These are phyloP conservation scores for Amorphotheca resinae DNA, from an alignment of 495 filamentous ascomycete species.

Conservation along the genomic window DNA sequence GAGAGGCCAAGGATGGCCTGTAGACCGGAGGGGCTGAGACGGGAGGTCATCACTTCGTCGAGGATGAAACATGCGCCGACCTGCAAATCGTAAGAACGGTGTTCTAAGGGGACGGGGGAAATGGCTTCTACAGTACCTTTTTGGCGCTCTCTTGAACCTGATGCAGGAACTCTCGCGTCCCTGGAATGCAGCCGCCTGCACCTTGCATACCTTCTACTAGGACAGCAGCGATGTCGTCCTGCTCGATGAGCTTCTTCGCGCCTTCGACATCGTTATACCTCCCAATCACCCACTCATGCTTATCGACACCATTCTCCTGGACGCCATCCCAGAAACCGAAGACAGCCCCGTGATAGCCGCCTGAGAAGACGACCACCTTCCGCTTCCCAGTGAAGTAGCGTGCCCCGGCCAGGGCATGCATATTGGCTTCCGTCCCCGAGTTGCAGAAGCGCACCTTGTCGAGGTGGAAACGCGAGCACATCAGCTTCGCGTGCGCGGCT, in stretches of 20 bases:
- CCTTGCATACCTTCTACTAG: constrained; percentile 48
- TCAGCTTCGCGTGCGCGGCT: constrained; percentile 18
- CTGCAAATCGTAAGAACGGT: not conserved
- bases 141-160: constrained; percentile 22
- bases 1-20: constrained; percentile 27
- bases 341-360: constrained; percentile 39
- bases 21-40: constrained; percentile 36
- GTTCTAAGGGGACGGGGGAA: not conserved
- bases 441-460: constrained; percentile 25
- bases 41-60: constrained; percentile 53
- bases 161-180: constrained; percentile 30
- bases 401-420: constrained; percentile 21
- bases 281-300: constrained; percentile 33
- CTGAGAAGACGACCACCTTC: constrained; percentile 23
- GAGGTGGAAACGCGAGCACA: constrained; percentile 15
- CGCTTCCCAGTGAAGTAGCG: constrained; percentile 13
- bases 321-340: constrained; percentile 26
- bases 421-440: constrained; percentile 27
- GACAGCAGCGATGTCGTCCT: constrained; percentile 35
- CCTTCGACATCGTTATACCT: constrained; percentile 34
- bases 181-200: constrained; percentile 37
- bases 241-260: constrained; percentile 24
- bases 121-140: too few relatives aligned
- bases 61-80: constrained; percentile 40
- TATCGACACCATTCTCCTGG: constrained; percentile 22